These are phyloP conservation scores for Phytophthora podocarpi DNA, from an alignment of 352 stramenopile genomes.

Conservation along the genomic window DNA sequence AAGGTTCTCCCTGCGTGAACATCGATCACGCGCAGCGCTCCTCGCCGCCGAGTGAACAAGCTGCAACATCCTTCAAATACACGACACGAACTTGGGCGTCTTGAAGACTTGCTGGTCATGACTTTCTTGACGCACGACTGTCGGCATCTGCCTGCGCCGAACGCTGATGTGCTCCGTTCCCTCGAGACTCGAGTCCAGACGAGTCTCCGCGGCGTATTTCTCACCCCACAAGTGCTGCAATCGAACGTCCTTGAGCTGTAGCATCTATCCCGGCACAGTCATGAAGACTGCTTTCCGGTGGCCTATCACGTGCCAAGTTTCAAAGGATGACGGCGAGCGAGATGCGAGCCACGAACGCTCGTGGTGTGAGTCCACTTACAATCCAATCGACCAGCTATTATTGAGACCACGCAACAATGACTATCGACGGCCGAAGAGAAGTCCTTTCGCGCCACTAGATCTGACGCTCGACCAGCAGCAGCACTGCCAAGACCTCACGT, in stretches of 20 bases:
- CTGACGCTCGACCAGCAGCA: conserved; percentile 12
- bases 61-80: too few relatives aligned
- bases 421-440: background rate
- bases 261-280: too few relatives aligned
- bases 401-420: background rate
- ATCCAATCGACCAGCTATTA: conserved; percentile 7
- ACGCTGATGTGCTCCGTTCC: conserved; percentile 1
- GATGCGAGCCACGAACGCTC: background rate
- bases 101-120: too few relatives aligned
- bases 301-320: too few relatives aligned
- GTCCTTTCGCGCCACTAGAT: conserved; percentile 13
- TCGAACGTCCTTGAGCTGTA: too few relatives aligned
- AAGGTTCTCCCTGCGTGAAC: too few relatives aligned
- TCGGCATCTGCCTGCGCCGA: conserved; percentile 10
- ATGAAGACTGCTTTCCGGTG: too few relatives aligned
- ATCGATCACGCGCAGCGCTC: too few relatives aligned
- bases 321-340: conserved; percentile 3
- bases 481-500: conserved; percentile 13
- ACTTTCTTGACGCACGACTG: background rate
- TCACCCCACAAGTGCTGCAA: too few relatives aligned
- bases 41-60: background rate
- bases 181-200: background rate
- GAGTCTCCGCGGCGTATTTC: too few relatives aligned
- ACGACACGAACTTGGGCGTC: too few relatives aligned
- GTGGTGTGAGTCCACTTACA: conserved; percentile 5